phyloP scores from a whole-genome alignment of 2,329 filamentous ascomycete genomes.

The Daldinia sp. region DNA sequence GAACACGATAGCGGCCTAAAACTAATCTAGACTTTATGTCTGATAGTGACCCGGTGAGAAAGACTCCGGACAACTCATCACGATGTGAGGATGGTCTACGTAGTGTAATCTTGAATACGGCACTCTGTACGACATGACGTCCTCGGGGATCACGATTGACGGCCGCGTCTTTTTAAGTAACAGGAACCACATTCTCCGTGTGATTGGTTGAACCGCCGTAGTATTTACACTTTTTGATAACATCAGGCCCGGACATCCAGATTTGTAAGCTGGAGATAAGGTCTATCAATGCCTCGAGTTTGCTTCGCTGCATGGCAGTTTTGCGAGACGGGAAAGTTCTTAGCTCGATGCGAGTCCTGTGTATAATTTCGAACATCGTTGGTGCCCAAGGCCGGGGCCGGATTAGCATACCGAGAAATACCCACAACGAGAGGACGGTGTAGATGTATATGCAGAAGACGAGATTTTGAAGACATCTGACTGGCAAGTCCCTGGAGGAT shows the following conservation, averaged over 20 bases:
- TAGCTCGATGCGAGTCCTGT: constrained; percentile 8
- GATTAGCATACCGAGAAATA: constrained; percentile 19
- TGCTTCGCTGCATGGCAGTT: constrained; percentile 1
- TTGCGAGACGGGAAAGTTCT: constrained; percentile 19
- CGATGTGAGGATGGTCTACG: constrained; percentile 1
- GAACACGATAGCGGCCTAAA: not conserved
- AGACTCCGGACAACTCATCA: constrained; percentile 16
- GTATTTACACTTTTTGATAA: constrained; percentile 22
- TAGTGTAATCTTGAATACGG: constrained; percentile 11
- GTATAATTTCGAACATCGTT: constrained; percentile 16
- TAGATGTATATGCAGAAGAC: constrained; percentile 17
- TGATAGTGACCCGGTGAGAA: constrained; percentile 23
- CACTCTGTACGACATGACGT: constrained; percentile 23
- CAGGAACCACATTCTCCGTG: constrained; percentile 28
- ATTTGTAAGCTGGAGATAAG: constrained; percentile 21
- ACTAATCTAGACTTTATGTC: constrained; percentile 20
- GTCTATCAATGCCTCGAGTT: constrained; percentile 1
- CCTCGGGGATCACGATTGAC: constrained; percentile 20
- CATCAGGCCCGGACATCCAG: constrained; percentile 16
- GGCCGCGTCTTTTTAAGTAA: constrained; percentile 31
- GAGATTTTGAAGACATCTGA: constrained; percentile 10
- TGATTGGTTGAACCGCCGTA: constrained; percentile 25
- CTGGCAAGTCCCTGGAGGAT: constrained; percentile 9
- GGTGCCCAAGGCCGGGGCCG: constrained; percentile 21
- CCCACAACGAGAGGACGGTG: constrained; percentile 15